Evolutionary conservation across 495 filamentous ascomycete species (phyloP), one percentile per base, ranked within the genome.

Genomic region (Penicillium malachiteum): DNA sequence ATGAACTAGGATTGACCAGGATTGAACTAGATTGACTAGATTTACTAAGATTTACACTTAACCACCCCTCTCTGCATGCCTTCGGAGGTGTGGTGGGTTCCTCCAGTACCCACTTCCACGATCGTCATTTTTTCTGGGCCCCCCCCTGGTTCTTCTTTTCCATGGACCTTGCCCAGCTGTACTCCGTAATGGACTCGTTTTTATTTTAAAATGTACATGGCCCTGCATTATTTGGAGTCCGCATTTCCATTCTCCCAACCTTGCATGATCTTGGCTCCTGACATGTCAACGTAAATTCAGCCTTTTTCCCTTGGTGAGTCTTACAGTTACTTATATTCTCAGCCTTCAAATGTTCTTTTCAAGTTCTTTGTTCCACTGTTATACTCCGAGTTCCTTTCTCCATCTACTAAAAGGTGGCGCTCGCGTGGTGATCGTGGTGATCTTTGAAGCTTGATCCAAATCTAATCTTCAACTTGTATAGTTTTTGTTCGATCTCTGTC

Each of bases 111-210:
- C 70, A 71, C 71, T 57, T 39, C 69, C 68, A 71, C 70, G 72
- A 76, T 76, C 72, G 72, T 72, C 72, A 67, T 63, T 70, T 70
- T 26, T 73, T 61, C 60, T 69, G 62, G 63, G 62, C 58, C 68
- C 69, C 68, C 69, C 69, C 71, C 67, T 61, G 62, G 64, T 69
- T 67, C 66, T 65, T 65, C 54, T 58, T 66, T 68, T 60, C 65
- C 65, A 68, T 68, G 65, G 65, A 62, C 59, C 54, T 67, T 58
- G 62, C 56, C 57, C 56, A 67, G 56, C 56, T 60, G 56, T 58
- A 54, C 58, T 44, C 65, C 55, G 50, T 47, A 50, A 60, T 51
- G 59, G 43, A 45, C 33, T 56, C 48, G 62, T 53, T 51, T 56
- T 58, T 58, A 40, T 51, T 59, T 61, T 64, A 57, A 67, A 63